phyloP scores from a whole-genome alignment of 108 stramenopile genomes.

The Nitzschia putrida region DNA sequence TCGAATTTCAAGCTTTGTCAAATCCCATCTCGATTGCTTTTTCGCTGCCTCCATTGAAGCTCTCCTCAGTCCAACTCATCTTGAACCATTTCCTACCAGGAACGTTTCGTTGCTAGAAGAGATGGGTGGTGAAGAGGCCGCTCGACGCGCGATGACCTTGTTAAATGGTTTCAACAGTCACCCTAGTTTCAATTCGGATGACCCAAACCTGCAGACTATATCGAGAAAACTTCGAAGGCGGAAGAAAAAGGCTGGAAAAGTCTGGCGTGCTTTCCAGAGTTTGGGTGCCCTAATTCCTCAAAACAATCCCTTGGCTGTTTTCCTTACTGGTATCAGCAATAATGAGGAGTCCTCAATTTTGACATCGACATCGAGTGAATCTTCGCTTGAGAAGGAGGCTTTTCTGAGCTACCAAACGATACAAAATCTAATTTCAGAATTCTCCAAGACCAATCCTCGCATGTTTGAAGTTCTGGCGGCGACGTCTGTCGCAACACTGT shows the following conservation, averaged over 20 bases:
- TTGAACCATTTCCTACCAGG: constrained; percentile 33
- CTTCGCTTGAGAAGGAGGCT: constrained; percentile 36
- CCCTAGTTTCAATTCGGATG: not conserved
- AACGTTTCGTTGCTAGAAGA: constrained; percentile 28
- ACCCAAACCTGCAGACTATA: constrained; percentile 3
- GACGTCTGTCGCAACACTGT: not conserved
- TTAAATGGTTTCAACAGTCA: constrained; percentile 33
- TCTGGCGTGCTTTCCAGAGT: constrained; percentile 19
- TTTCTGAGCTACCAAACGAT: constrained; percentile 20
- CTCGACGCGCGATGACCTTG: constrained; percentile 10
- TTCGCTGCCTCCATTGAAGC: constrained; percentile 6
- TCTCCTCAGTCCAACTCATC: constrained; percentile 29
- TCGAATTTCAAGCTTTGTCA: constrained; percentile 16
- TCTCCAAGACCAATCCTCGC: not conserved
- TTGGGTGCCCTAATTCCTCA: not conserved
- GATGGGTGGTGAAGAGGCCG: constrained; percentile 17
- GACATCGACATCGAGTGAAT: not conserved
- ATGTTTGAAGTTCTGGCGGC: not conserved
- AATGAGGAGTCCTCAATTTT: too few species aligned
- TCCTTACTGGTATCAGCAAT: too few species aligned
- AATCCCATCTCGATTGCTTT: constrained; percentile 7
- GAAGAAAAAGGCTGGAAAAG: constrained; percentile 6
- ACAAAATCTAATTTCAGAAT: constrained; percentile 15
- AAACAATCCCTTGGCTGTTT: not conserved
- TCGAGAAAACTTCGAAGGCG: constrained; percentile 10